Conservation (phyloP, 768 basidiomycete species). For the Russula foetens region DNA sequence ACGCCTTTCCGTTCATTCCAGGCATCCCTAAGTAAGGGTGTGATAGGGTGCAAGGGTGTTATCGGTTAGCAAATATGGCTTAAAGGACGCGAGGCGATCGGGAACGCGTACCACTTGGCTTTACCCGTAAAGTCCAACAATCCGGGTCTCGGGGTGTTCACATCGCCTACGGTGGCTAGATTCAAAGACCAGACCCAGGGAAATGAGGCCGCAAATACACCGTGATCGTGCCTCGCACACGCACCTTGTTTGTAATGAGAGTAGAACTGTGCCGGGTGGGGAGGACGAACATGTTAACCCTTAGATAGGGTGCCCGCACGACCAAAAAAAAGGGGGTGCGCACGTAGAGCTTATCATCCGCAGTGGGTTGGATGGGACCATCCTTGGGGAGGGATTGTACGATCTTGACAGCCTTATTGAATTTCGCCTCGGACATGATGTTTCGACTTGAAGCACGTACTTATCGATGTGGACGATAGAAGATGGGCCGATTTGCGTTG, state of each 20-base stretch:
- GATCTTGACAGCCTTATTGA: conserved; percentile 67
- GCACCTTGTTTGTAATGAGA: conserved; percentile 87
- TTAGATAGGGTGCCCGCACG: neutral
- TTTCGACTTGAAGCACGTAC: neutral
- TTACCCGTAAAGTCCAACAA: conserved; percentile 81
- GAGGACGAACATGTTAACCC: neutral
- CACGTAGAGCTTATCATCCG: conserved; percentile 75
- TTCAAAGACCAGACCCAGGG: neutral
- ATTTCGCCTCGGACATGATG: conserved; percentile 62
- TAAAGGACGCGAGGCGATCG: conserved; percentile 1
- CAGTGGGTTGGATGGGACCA: conserved; percentile 66
- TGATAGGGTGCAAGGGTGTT: neutral
- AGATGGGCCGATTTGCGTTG: neutral
- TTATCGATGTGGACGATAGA: neutral
- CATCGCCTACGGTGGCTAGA: conserved; percentile 67
- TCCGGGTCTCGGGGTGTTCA: conserved; percentile 56
- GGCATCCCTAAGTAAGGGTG: conserved; percentile 56
- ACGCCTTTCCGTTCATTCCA: conserved; percentile 71
- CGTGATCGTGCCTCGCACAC: conserved; percentile 2
- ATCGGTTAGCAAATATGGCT: neutral
- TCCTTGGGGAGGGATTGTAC: conserved; percentile 64
- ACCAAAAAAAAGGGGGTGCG: conserved; percentile 25
- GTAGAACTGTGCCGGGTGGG: conserved; percentile 66
- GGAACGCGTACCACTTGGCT: conserved; percentile 69
- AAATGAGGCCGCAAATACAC: conserved; percentile 16